phyloP scores from a whole-genome alignment of 2,329 filamentous ascomycete genomes.

The Aspergillus tanneri region DNA sequence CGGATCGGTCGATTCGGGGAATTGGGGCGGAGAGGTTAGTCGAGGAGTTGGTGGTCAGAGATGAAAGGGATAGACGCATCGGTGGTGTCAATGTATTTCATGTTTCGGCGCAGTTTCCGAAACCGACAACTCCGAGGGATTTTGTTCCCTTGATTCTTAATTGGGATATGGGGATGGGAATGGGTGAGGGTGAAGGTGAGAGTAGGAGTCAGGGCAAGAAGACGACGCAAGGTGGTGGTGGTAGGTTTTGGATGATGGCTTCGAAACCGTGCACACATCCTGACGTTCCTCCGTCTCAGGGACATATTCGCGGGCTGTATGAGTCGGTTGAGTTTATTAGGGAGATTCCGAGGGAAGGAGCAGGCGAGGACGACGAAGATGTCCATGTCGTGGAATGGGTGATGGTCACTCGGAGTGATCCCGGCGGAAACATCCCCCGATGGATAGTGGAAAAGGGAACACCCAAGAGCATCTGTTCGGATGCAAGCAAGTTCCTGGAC shows the following conservation, averaged over 20 bases:
- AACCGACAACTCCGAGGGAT: slow-evolving; percentile 81
- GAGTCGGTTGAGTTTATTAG: slow-evolving; percentile 90
- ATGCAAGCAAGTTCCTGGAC: slow-evolving; percentile 77
- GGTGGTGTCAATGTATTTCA: slow-evolving; percentile 65
- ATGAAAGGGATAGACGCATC: slow-evolving; percentile 27
- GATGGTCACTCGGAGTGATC: slow-evolving; percentile 87
- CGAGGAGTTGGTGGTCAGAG: slow-evolving; percentile 61
- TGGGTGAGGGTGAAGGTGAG: no score
- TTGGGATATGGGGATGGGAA: slow-evolving; percentile 47
- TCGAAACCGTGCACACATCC: slow-evolving; percentile 81
- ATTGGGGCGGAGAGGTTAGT: slow-evolving; percentile 78
- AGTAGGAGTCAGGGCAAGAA: no score
- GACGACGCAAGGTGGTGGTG: slow-evolving; percentile 37
- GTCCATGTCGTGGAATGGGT: slow-evolving; percentile 78
- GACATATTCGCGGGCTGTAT: slow-evolving; percentile 80
- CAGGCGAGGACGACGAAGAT: slow-evolving; percentile 48
- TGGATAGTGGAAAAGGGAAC: slow-evolving; percentile 92
- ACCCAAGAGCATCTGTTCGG: slow-evolving; percentile 73
- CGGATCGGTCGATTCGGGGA: slow-evolving; percentile 75
- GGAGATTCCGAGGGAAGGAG: slow-evolving; percentile 60
- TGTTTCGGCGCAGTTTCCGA: slow-evolving; percentile 84
- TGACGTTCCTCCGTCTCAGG: slow-evolving; percentile 65
- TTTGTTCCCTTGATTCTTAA: slow-evolving; percentile 79
- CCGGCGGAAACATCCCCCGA: slow-evolving; percentile 80
- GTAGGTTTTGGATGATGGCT: slow-evolving; percentile 78